phyloP scores from a whole-genome alignment of 2,329 filamentous ascomycete species.

The Arachnomyces sp. region DNA sequence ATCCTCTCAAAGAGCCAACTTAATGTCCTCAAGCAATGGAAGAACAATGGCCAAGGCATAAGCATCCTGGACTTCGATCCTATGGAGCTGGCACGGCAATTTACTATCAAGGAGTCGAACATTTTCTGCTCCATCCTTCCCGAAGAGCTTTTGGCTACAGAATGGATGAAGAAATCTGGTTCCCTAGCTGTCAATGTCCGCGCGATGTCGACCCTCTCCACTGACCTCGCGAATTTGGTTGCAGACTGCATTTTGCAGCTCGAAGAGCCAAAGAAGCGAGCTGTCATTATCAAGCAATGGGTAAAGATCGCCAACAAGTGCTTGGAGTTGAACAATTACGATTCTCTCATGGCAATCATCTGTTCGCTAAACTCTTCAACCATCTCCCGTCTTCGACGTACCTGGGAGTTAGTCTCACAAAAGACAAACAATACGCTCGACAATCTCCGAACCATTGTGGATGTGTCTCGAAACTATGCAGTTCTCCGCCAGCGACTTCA shows the following conservation, averaged over 20 bases:
- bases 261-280: constrained; percentile 87
- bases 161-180: constrained; percentile 86
- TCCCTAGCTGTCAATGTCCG: constrained; percentile 80
- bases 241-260: constrained; percentile 84
- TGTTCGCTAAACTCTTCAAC: constrained; percentile 89
- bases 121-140: constrained; percentile 89
- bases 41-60: constrained; percentile 60
- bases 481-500: constrained; percentile 75
- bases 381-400: constrained; percentile 77
- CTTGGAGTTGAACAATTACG: constrained; percentile 87
- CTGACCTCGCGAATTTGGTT: constrained; percentile 84
- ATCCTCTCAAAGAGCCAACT: constrained; percentile 70
- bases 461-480: constrained; percentile 85
- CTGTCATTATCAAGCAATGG: constrained; percentile 91
- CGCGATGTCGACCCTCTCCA: constrained; percentile 87
- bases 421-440: constrained; percentile 78
- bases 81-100: constrained; percentile 80
- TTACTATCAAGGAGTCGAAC: constrained; percentile 84
- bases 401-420: constrained; percentile 80
- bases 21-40: constrained; percentile 64
- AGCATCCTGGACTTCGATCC: constrained; percentile 86
- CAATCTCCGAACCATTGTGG: constrained; percentile 72
- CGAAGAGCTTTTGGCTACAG: constrained; percentile 81
- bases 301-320: constrained; percentile 87
- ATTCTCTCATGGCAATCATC: constrained; percentile 93